Evolutionary conservation across 108 stramenopile species (phyloP).

Genomic region (Parietichytrium sp.): DNA sequence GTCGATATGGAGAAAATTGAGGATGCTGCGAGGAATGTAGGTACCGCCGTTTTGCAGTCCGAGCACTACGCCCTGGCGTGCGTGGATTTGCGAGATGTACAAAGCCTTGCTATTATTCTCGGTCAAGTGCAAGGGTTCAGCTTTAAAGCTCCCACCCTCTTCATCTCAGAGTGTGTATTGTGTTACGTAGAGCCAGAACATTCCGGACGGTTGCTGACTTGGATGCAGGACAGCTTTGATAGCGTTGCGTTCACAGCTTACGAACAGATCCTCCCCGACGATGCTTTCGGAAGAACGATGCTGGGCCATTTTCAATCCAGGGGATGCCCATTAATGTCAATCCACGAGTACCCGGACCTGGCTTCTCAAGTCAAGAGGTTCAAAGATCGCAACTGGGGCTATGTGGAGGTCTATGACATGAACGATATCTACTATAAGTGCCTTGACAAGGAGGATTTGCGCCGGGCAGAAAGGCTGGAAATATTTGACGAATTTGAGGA

Average conservation of each 20-base stretch:
- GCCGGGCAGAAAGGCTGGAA: background rate
- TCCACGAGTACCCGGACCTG: background rate
- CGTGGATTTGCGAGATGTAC: background rate
- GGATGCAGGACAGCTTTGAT: background rate
- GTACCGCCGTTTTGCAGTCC: background rate
- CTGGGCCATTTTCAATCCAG: background rate
- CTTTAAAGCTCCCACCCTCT: slow-evolving; percentile 1
- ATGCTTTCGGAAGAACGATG: slow-evolving; percentile 30
- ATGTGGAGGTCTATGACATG: background rate
- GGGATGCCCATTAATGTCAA: background rate
- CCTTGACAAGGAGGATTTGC: background rate
- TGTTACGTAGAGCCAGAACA: background rate
- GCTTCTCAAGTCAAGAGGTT: background rate
- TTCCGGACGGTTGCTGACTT: background rate
- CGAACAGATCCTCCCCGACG: slow-evolving; percentile 37
- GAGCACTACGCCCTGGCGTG: background rate
- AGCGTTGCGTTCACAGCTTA: background rate
- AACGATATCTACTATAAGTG: background rate
- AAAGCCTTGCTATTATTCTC: background rate
- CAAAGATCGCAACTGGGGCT: background rate
- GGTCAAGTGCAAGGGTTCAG: background rate
- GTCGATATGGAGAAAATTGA: background rate
- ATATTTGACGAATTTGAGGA: slow-evolving; percentile 25
- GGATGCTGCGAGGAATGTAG: background rate
- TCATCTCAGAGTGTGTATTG: slow-evolving; percentile 34